Percentiles rank a stretch among this genome's conserved stretches.
These are phyloP conservation scores for Sclerotinia nivalis DNA, from an alignment of 2,329 filamentous ascomycete genomes.

Conservation along the genomic window DNA sequence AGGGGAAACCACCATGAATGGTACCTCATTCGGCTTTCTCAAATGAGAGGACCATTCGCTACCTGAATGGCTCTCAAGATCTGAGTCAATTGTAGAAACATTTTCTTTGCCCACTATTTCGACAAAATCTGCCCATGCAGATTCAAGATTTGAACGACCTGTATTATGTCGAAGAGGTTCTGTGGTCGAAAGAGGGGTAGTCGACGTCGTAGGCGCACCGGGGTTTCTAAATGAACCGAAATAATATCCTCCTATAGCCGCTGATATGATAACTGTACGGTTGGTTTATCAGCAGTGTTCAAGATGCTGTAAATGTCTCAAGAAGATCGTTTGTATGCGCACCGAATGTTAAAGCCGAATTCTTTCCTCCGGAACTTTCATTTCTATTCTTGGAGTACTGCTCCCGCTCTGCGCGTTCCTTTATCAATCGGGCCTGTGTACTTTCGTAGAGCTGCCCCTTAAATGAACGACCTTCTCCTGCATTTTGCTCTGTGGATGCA, in stretches of 20 bases:
- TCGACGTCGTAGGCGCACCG: slow-evolving; percentile 55
- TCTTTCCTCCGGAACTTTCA: slow-evolving; percentile 45
- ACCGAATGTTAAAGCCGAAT: slow-evolving; percentile 58
- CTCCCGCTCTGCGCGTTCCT: slow-evolving; percentile 56
- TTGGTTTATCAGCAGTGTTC: slow-evolving; percentile 18
- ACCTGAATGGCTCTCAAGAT: slow-evolving; percentile 57
- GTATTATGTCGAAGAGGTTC: slow-evolving; percentile 57
- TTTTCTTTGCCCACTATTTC: slow-evolving; percentile 64
- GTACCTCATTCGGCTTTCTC: slow-evolving; percentile 49
- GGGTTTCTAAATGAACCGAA: slow-evolving; percentile 57
- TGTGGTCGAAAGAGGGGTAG: slow-evolving; percentile 56
- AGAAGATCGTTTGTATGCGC: slow-evolving; percentile 31
- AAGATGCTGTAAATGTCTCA: slow-evolving; percentile 15
- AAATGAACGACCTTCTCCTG: slow-evolving; percentile 45
- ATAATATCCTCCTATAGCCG: slow-evolving; percentile 49
- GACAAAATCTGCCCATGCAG: slow-evolving; percentile 69
- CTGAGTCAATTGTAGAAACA: slow-evolving; percentile 59
- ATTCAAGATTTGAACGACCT: slow-evolving; percentile 63
- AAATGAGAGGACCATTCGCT: slow-evolving; percentile 65
- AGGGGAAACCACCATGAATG: slow-evolving; percentile 76
- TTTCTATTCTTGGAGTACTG: slow-evolving; percentile 49
- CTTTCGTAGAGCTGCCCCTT: slow-evolving; percentile 62
- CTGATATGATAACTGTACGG: slow-evolving; percentile 36
- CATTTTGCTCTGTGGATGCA: slow-evolving; percentile 35
- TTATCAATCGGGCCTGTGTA: slow-evolving; percentile 54